phyloP scores from a whole-genome alignment of 106 monocot genomes.

The Narthecium ossifragum region DNA sequence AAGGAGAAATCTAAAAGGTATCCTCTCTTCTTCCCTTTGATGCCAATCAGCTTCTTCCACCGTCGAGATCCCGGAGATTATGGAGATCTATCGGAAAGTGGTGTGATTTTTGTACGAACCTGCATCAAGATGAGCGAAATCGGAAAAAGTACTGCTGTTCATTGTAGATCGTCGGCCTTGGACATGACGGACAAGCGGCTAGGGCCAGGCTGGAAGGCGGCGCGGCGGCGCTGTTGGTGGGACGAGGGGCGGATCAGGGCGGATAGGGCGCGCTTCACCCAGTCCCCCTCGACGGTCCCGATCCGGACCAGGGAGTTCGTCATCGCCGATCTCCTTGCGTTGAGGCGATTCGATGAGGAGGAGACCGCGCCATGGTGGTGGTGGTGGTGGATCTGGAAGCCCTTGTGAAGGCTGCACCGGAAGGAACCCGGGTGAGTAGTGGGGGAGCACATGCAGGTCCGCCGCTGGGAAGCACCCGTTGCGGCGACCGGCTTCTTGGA shows the following conservation, averaged over 20 bases:
- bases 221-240: slow-evolving; percentile 59
- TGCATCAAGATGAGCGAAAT: slow-evolving; percentile 15
- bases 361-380: slow-evolving; percentile 7
- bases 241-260: slow-evolving; percentile 83
- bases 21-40: neutral
- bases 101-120: slow-evolving; percentile 24
- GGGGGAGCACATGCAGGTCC: slow-evolving; percentile 82
- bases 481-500: slow-evolving; percentile 11
- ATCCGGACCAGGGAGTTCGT: slow-evolving; percentile 84
- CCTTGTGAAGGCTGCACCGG: slow-evolving; percentile 79
- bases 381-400: neutral
- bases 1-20: slow-evolving; percentile 3
- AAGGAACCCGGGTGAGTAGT: slow-evolving; percentile 92
- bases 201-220: slow-evolving; percentile 62
- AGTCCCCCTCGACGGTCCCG: slow-evolving; percentile 83
- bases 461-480: slow-evolving; percentile 9
- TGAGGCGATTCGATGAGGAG: slow-evolving; percentile 41
- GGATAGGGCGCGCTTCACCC: slow-evolving; percentile 66
- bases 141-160: neutral
- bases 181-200: slow-evolving; percentile 82
- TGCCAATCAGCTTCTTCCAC: neutral
- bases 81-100: neutral
- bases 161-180: slow-evolving; percentile 35
- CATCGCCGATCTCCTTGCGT: slow-evolving; percentile 75
- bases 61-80: neutral